Evolutionary conservation across 352 stramenopile genomes (phyloP), one percentile per base, ranked within the genome.

Genomic region (Pythium utonaiense): DNA sequence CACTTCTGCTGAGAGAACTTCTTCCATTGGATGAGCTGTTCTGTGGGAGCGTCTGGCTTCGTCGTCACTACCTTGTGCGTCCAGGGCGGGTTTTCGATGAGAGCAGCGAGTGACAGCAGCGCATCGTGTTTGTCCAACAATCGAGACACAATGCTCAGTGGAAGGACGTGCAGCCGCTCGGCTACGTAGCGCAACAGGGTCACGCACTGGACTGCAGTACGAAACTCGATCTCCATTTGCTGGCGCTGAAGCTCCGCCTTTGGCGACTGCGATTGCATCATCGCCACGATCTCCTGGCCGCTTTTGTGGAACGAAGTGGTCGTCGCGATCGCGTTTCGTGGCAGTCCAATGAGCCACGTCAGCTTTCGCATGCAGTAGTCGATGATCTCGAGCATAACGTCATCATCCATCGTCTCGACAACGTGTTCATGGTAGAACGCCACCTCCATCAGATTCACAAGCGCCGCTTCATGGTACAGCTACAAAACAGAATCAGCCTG

Each of bases 51-150:
- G 10, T 66, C 57, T 5, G 70, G 27, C 25, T 71, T 60, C 25
- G 67, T 59, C 22, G 40, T 47, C 40, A 78, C 4, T 19, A 57
- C 53, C 59, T 89, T 92, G 62, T 97, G 74, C 8, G 93, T 98
- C 96, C 96, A 99, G 19, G 96, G 96, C 25, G 96, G 95, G 65
- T 98, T 98, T 60, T 99, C 96, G 14, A 99, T 83, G 10, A 98
- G 79, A 28, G 80, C 81, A 3, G 96, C 83, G 19, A 99, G 79
- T 8, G 92, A 86, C 14, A 98, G 72, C 13, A 98, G 78, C 47
- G 96, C 82, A 67, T 99, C 96, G 64, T 99, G 95, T n/a, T 91
- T 98, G 62, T 99, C 93, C n/a, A 98, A 59, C 21, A 99, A 70
- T 19, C 96, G 86, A 12, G 85, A 91, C 13, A 98, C 75, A 21